phyloP scores from a whole-genome alignment of 805 yeast species.

The Myxozyma neotropica region DNA sequence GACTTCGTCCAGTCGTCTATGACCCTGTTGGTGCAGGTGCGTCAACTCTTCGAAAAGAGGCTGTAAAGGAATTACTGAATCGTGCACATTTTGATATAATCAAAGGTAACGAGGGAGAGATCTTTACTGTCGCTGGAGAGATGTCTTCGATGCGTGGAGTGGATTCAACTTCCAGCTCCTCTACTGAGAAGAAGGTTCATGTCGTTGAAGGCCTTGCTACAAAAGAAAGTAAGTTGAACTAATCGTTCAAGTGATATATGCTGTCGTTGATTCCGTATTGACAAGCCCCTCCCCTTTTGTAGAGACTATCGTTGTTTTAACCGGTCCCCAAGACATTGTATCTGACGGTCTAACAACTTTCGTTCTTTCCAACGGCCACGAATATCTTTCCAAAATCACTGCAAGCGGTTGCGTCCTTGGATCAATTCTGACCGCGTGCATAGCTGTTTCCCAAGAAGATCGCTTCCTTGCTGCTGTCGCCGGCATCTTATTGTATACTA shows the following conservation, averaged over 20 bases:
- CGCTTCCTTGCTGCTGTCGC: slow-evolving; percentile 49
- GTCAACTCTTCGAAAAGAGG: slow-evolving; percentile 55
- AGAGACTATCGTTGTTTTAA: slow-evolving; percentile 64
- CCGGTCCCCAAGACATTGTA: slow-evolving; percentile 62
- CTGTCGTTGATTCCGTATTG: slow-evolving; percentile 18
- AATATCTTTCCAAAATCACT: slow-evolving; percentile 66
- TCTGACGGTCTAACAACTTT: slow-evolving; percentile 49
- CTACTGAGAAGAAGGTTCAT: slow-evolving; percentile 47
- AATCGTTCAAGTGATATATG: too few relatives aligned
- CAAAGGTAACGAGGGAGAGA: slow-evolving; percentile 88
- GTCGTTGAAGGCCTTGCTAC: slow-evolving; percentile 25
- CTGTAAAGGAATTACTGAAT: slow-evolving; percentile 55
- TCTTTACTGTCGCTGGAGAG: slow-evolving; percentile 58
- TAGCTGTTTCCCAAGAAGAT: slow-evolving; percentile 50
- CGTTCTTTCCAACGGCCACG: slow-evolving; percentile 58
- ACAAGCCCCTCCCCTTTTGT: too few relatives aligned
- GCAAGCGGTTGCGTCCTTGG: slow-evolving; percentile 87
- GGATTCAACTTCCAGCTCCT: slow-evolving; percentile 49
- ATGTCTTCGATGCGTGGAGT: slow-evolving; percentile 67
- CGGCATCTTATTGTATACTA: slow-evolving; percentile 62
- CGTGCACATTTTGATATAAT: slow-evolving; percentile 62
- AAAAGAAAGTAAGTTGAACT: slow-evolving; percentile 16
- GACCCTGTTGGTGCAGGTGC: slow-evolving; percentile 98
- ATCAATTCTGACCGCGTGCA: slow-evolving; percentile 62
- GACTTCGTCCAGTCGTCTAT: slow-evolving; percentile 65